Evolutionary conservation across 257 asterid species (phyloP).

Genomic region (Solanum chilense): DNA sequence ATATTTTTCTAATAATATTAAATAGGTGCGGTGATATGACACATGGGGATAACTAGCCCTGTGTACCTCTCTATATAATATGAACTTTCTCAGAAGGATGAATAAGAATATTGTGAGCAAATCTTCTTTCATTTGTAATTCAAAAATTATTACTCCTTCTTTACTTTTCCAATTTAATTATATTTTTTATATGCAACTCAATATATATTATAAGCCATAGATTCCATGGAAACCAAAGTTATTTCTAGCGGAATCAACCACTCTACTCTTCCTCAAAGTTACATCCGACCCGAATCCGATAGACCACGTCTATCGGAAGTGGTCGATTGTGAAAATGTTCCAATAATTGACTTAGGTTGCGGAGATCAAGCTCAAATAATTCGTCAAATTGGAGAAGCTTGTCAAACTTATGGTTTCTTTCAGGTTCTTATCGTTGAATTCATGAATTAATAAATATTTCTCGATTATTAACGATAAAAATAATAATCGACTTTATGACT

Average conservation of each 20-base stretch:
- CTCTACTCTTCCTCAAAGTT: conserved; percentile 45
- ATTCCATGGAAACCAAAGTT: conserved; percentile 36
- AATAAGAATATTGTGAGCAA: background rate
- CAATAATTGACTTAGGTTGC: conserved; percentile 48
- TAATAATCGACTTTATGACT: background rate
- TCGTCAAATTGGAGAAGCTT: conserved; percentile 51
- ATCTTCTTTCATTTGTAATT: background rate
- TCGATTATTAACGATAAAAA: background rate
- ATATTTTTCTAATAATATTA: background rate
- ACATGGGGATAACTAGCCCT: background rate
- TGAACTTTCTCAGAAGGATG: background rate
- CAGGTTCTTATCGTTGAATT: conserved; percentile 30
- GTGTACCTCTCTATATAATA: background rate
- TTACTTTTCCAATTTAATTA: background rate
- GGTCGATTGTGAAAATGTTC: conserved; percentile 40
- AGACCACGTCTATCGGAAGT: conserved; percentile 48
- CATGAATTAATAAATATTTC: background rate
- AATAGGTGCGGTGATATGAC: background rate
- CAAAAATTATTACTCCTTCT: background rate
- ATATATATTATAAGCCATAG: background rate
- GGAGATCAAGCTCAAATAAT: conserved; percentile 18
- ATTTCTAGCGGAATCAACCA: conserved; percentile 47
- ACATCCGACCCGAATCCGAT: conserved; percentile 66
- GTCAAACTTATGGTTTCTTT: conserved; percentile 53
- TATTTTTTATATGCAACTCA: background rate